Evolutionary conservation across 805 yeast species (phyloP), one percentile per base, ranked within the genome.

Genomic region (Alloascoidea hylecoeti): DNA sequence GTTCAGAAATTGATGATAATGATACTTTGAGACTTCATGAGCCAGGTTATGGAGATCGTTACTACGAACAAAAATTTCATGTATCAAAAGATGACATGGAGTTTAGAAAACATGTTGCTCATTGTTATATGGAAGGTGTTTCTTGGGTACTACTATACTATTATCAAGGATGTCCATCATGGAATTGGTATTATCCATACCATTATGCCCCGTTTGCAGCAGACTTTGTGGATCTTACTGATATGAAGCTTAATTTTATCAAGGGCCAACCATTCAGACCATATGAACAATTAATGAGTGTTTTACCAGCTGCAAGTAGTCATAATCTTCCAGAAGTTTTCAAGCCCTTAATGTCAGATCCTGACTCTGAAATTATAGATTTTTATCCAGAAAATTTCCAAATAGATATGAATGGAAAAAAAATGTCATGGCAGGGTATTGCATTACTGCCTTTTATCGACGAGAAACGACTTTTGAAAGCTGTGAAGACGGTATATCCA

Each of bases 191-290:
- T 56, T 92, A 79, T 50, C 98, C 97, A 0, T 89, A 78, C 54
- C 97, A 92, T 53, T 94, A 92, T 60, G 97, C 98, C 0, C 99
- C 99, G 16, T 88, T 92, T 66, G 97, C 96, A 0, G 70, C 78
- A 4, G 99, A 92, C 55, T 82, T 92, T 49, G 63, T 56, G 2
- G 71, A 75, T 35, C 51, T 80, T 33, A 52, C 55, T 6, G 51
- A 49, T 16, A 46, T 71, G 16, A 49, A 57, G 16, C 64, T 85
- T 15, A 57, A 61, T 18, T 84, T 88, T 50, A 65, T 66, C 5
- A 50, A 54, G 33, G 95, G 95, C 4, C 63, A 66, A 40, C 96
- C 97, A 9, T 86, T 88, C 58, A 58, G 75, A 45, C 97, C 97
- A 1, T 88, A 67, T 58, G 97, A 88, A 53, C 97, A 88, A 57